A percentile compares a stretch with the other conserved stretches of the same genome.
phyloP scores from a whole-genome alignment of 257 asterid genomes.

The Nicotiana obtusifolia region DNA sequence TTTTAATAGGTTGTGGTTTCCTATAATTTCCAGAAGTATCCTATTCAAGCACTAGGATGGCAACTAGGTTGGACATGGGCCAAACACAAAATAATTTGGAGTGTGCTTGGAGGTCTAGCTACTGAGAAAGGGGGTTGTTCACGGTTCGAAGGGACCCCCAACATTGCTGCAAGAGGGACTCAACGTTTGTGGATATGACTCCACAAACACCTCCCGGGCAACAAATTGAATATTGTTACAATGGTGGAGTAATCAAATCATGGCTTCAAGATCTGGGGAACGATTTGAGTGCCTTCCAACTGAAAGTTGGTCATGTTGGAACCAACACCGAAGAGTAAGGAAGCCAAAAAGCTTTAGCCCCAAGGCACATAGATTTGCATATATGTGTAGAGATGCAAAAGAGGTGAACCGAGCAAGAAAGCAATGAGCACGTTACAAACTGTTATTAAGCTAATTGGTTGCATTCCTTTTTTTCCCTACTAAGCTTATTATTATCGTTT shows the following conservation, averaged over 20 bases:
- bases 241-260: constrained; percentile 41
- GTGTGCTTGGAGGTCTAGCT: constrained; percentile 35
- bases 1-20: constrained; percentile 37
- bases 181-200: constrained; percentile 34
- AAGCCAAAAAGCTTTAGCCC: constrained; percentile 44
- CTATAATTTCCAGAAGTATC: constrained; percentile 34
- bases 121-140: constrained; percentile 54
- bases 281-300: constrained; percentile 32
- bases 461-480: not conserved
- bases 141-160: constrained; percentile 32
- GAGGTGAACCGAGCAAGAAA: constrained; percentile 31
- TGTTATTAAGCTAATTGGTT: not conserved
- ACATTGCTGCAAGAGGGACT: constrained; percentile 36
- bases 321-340: constrained; percentile 30
- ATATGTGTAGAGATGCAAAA: constrained; percentile 43
- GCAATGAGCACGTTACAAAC: constrained; percentile 34
- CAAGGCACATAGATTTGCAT: constrained; percentile 33
- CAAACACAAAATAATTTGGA: constrained; percentile 40
- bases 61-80: constrained; percentile 49
- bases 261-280: constrained; percentile 37
- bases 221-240: constrained; percentile 46
- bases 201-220: constrained; percentile 41
- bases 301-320: constrained; percentile 37
- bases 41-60: constrained; percentile 49
- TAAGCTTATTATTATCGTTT: not conserved